phyloP scores from a whole-genome alignment of 2,329 filamentous ascomycete genomes.

The Byssochlamys sp. region DNA sequence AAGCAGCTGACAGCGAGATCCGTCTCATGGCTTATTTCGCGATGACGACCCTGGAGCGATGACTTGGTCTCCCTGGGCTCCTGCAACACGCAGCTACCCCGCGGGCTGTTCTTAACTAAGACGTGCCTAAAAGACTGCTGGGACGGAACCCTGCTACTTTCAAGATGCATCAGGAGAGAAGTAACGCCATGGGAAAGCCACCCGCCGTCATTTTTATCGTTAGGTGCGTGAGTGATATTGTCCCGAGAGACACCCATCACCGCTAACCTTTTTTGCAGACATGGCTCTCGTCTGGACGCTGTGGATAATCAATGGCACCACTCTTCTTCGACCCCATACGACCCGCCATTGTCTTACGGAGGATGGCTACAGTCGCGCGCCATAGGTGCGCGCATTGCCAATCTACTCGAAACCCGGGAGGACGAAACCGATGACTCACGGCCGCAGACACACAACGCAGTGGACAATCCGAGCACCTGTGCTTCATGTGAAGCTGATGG shows the following conservation, averaged over 20 bases:
- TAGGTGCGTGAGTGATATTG: conserved; percentile 20
- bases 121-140: not conserved
- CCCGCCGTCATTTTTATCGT: conserved; percentile 35
- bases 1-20: not conserved
- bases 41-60: not conserved
- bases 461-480: conserved; percentile 10
- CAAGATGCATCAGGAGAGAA: not conserved
- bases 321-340: conserved; percentile 85
- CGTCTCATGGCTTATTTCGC: not conserved
- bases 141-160: not conserved
- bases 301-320: conserved; percentile 94
- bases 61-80: not conserved
- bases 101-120: not conserved
- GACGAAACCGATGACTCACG: conserved; percentile 21
- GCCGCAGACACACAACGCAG: conserved; percentile 10
- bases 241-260: not conserved
- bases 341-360: conserved; percentile 86
- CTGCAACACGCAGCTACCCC: not conserved
- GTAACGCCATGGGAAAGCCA: conserved; percentile 24
- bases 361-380: conserved; percentile 81
- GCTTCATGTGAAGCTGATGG: conserved; percentile 1
- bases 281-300: conserved; percentile 86
- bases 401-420: conserved; percentile 50
- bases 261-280: conserved; percentile 41
- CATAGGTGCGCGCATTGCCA: conserved; percentile 74